Percentiles rank a stretch among this genome's conserved stretches.
Conservation (phyloP, 768 basidiomycete genomes). For the Tubosaeta sp. region DNA sequence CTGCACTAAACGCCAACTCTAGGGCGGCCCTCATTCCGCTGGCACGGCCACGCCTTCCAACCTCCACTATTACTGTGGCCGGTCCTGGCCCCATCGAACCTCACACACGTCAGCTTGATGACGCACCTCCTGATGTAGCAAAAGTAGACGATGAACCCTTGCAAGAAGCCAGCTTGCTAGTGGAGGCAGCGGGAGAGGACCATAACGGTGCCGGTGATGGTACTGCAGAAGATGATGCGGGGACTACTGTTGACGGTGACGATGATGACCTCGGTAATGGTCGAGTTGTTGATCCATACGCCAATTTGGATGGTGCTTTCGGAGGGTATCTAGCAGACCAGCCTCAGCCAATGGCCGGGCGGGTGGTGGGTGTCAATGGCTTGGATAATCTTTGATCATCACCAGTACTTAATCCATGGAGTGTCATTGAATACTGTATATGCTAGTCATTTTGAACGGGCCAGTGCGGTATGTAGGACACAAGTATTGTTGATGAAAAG, state of each 20-base stretch:
- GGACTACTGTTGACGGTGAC: slow-evolving; percentile 33
- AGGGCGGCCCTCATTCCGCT: slow-evolving; percentile 65
- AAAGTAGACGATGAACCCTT: slow-evolving; percentile 33
- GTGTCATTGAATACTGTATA: not conserved
- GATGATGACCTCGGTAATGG: slow-evolving; percentile 37
- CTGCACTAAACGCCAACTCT: slow-evolving; percentile 82
- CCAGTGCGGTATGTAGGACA: slow-evolving; percentile 9
- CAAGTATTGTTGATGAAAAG: not conserved
- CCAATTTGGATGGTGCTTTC: slow-evolving; percentile 74
- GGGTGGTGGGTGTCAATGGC: slow-evolving; percentile 40
- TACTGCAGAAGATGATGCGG: slow-evolving; percentile 23
- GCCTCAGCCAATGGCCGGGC: slow-evolving; percentile 56
- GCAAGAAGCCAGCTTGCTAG: slow-evolving; percentile 19
- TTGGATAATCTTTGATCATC: slow-evolving; percentile 65
- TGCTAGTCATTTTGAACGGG: slow-evolving; percentile 1
- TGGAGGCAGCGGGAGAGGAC: slow-evolving; percentile 1
- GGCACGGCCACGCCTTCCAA: slow-evolving; percentile 47
- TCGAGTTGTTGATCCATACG: slow-evolving; percentile 66
- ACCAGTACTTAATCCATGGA: slow-evolving; percentile 19
- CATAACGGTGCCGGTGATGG: slow-evolving; percentile 8
- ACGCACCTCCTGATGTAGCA: slow-evolving; percentile 17
- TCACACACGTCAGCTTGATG: slow-evolving; percentile 23
- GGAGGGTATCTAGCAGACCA: slow-evolving; percentile 69
- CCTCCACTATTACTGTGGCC: slow-evolving; percentile 42
- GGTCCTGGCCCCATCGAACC: slow-evolving; percentile 49